Base-by-base conservation (phyloP, 1,139 yeast genomes). In the Protomyces inouyei region DNA sequence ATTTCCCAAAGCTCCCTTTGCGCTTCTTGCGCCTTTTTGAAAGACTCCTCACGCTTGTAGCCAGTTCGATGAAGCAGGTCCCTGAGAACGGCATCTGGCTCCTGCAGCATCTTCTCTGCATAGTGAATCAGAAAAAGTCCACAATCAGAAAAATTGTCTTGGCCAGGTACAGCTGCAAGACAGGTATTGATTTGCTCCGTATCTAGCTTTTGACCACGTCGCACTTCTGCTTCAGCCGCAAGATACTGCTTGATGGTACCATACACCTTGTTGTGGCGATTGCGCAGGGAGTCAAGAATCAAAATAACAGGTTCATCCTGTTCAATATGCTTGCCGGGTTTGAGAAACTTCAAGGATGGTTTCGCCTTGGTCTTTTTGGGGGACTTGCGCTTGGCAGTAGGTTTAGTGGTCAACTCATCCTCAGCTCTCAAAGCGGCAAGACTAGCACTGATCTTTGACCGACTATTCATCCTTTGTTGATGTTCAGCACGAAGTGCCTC, bases 121-220 rank as follows among this genome's bases (percentile, higher is more conserved):
- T 89, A 93, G 71, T 87, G 87, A 32, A 95, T 86, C 3, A 93
- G 88, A 76, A 89, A 97, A 25, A 95, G 84, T 0, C 99, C 99
- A 76, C 99, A 95, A 73, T 95, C 98, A 72, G 92, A 89, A 75
- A 86, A 85, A 73, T 95, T 95, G 59, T 85, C 85, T 72, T 95
- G 99, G 67, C 82, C 85, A 0, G 97, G 97, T 0, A 91, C 95
- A 18, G 77, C 73, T 4, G 88, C 87, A 3, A 79, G 77, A 64
- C 79, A 75, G 61, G 77, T 73, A 55, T 73, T 65, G 40, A 82
- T 76, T 57, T 79, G 80, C 3, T 76, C 74, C n/a, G 78, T 78
- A 16, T 77, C 76, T 6, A 89, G 71, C 0, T 76, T 79, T 2
- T 87, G 70, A 0, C 76, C 76, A 68, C 83, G 81, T 70, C 83